Evolutionary conservation across 768 basidiomycete genomes (phyloP), one percentile per base, ranked within the genome.

Genomic region (Suillus tomentosus): DNA sequence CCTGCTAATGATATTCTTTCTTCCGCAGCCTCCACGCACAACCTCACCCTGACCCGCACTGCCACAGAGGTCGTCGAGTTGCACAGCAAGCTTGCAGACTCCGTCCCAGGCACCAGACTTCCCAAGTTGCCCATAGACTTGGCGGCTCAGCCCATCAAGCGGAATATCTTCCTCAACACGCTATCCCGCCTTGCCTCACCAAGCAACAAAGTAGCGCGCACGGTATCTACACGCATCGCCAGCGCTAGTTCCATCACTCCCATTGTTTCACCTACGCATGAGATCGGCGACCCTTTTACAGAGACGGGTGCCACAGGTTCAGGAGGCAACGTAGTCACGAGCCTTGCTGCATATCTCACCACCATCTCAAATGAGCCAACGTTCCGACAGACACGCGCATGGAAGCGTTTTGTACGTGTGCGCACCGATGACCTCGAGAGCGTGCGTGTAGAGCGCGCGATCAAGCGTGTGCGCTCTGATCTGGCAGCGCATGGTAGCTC

Each of bases 361-460:
- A 84, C 86, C 2, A 73, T 95, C 40, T 87, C 94, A 61, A 93
- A 92, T 67, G 83, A 87, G 50, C 76, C 83, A 5, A 72, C 79
- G 4, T 73, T 95, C 48, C 86, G 91, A 42, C 82, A 84, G 62
- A 79, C 87, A 22, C 84, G 87, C 51, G 80, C 86, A 2, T 96
- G 94, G 94, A 91, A 89, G 71, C 85, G 89, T 17, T 96, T 96
- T 69, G 90, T 95, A 62, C 82, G 87, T 54, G 92, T 95, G 9
- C 84, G 94, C 62, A 90, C 87, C 3, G 94, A 96, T 71, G 95
- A 96, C 75, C 77, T 96, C 59, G 89, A 95, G 79, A 94, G 92
- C 69, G 88, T 89, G 7, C 87, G 94, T 51, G 87, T 91, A 47
- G 93, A 95, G 79, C 83, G 92, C 67, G 90, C 94, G 5, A 91